Conservation (phyloP, 1,284 basidiomycete species). For the Rhodotorula sp. region DNA sequence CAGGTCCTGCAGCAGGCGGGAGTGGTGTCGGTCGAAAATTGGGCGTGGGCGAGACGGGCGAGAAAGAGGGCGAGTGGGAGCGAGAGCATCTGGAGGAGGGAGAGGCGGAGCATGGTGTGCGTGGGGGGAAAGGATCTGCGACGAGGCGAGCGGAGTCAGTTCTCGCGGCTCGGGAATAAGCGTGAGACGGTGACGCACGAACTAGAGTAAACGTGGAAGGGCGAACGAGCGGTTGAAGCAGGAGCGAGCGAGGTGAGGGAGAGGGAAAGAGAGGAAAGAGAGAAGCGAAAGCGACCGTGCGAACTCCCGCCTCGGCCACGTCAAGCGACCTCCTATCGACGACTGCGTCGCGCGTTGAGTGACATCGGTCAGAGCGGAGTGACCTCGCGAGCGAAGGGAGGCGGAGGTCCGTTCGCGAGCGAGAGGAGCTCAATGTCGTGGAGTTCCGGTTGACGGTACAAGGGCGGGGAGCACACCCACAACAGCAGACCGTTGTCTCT, state of each 20-base stretch:
- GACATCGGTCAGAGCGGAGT: neutral
- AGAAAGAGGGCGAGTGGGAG: neutral
- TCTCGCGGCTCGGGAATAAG: too few species aligned
- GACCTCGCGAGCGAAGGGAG: neutral
- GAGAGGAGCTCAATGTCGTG: neutral
- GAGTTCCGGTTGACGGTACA: too few species aligned
- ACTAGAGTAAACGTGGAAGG: too few species aligned
- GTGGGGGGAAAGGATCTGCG: neutral
- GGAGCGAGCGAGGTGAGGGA: neutral
- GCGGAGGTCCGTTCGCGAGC: neutral
- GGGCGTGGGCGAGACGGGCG: neutral
- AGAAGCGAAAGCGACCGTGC: neutral
- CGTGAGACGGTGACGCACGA: too few species aligned
- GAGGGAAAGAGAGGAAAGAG: neutral
- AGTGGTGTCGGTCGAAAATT: neutral
- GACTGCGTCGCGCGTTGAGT: too few species aligned
- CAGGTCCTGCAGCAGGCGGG: slow-evolving; percentile 4
- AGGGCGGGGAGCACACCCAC: too few species aligned
- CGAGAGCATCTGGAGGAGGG: neutral
- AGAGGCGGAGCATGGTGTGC: neutral
- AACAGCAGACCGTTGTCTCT: too few species aligned
- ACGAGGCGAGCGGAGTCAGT: neutral
- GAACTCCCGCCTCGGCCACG: too few species aligned
- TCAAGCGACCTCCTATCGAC: neutral
- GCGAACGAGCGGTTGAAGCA: neutral